Evolutionary conservation across 371 early-diverging fungal species (phyloP).

Genomic region (Batrachochytrium dendrobatidis): DNA sequence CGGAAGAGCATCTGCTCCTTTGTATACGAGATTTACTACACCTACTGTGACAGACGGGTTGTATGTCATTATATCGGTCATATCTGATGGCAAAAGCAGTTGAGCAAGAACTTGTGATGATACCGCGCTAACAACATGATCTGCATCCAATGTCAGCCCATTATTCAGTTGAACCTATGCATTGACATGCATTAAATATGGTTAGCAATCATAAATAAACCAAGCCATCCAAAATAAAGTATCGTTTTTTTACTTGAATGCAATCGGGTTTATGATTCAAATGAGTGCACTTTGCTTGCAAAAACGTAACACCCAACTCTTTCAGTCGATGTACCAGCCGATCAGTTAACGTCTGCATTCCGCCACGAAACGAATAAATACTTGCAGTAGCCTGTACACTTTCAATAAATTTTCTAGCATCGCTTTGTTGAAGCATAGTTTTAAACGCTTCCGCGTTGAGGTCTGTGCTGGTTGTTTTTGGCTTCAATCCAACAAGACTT

Average conservation of each 20-base stretch:
- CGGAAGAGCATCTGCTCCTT: slow-evolving; percentile 33
- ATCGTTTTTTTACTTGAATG: too few relatives aligned
- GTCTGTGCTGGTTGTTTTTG: too few relatives aligned
- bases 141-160: slow-evolving; percentile 5
- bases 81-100: slow-evolving; percentile 12
- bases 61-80: slow-evolving; percentile 20
- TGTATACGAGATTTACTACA: slow-evolving; percentile 78
- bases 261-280: too few relatives aligned
- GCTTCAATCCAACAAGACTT: too few relatives aligned
- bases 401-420: slow-evolving; percentile 49
- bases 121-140: slow-evolving; percentile 61
- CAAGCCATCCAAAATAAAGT: neutral
- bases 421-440: too few relatives aligned
- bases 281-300: slow-evolving; percentile 3
- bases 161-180: neutral
- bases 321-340: slow-evolving; percentile 45
- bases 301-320: slow-evolving; percentile 11
- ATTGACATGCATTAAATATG: neutral
- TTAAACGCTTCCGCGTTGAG: neutral
- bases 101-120: slow-evolving; percentile 32
- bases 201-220: neutral
- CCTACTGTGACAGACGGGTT: slow-evolving; percentile 74
- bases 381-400: slow-evolving; percentile 40
- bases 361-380: slow-evolving; percentile 73
- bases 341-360: slow-evolving; percentile 65